Evolutionary conservation across 2,329 filamentous ascomycete genomes (phyloP).

Genomic region (Beauveria varroae): DNA sequence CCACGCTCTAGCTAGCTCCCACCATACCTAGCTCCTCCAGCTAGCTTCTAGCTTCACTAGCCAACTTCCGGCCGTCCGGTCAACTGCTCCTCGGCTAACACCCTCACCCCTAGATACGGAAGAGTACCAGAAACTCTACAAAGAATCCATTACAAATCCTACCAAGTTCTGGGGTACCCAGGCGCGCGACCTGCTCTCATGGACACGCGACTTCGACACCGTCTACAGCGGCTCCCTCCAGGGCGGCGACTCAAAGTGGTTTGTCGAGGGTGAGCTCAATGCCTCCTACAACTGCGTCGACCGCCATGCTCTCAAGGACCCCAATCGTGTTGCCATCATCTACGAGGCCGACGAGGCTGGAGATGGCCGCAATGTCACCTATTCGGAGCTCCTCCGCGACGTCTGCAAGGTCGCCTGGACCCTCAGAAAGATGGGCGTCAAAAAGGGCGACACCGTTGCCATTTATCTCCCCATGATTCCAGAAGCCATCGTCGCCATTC

Average conservation of each 20-base stretch:
- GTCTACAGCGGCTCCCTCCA: constrained; percentile 69
- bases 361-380: constrained; percentile 85
- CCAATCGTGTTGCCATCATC: constrained; percentile 90
- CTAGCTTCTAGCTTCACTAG: not conserved
- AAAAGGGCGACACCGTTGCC: constrained; percentile 94
- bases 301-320: constrained; percentile 91
- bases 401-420: constrained; percentile 83
- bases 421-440: constrained; percentile 90
- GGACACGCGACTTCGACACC: constrained; percentile 87
- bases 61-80: constrained; percentile 12
- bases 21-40: not conserved
- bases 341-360: constrained; percentile 92
- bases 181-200: constrained; percentile 83
- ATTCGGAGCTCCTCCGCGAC: constrained; percentile 85
- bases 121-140: constrained; percentile 61
- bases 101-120: constrained; percentile 42
- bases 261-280: constrained; percentile 86
- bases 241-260: constrained; percentile 87
- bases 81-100: constrained; percentile 2
- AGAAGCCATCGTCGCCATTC: constrained; percentile 82
- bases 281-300: constrained; percentile 97
- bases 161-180: constrained; percentile 82
- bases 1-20: not conserved
- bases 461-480: constrained; percentile 99
- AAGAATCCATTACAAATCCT: constrained; percentile 84